Evolutionary conservation across 2,329 filamentous ascomycete species (phyloP), one percentile per base, ranked within the genome.

Genomic region (Aspergillus sp.): DNA sequence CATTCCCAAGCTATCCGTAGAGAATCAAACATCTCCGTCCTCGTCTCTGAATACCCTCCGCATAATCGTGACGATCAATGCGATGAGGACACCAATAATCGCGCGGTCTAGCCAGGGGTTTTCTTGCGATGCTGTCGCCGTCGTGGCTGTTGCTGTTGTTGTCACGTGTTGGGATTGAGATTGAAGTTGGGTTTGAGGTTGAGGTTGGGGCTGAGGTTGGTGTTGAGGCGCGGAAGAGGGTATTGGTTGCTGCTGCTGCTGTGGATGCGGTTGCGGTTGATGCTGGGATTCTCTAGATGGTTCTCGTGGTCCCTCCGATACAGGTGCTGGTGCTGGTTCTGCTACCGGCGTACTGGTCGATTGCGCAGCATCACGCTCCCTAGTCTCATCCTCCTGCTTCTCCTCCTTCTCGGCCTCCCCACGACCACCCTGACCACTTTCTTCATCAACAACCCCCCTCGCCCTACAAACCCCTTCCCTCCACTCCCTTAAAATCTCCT

Each of bases 41-140:
- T 64, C 60, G 4, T 56, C 47, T 13, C 54, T 53, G 12, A 56
- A 51, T 17, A 78, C 66, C 49, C 75, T 76, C 48, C 73, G 74
- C 20, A 80, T 53, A 3, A 95, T 72, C 74, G 95, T 80, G 19
- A 87, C 80, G 3, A 83, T 72, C 17, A 95, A 71, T 22, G 86
- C 74, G 12, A 88, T 76, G 0, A 88, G 73, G 15, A 95, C 69
- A 5, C 81, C 84, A 19, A 84, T 81, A 55, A 95, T 95, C 33
- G 84, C 79, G 53, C 87, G 81, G 66, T 95, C 90, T 15, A 95
- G 75, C 86, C 88, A 95, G 10, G 82, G 70, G 1, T 84, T 80
- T 13, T 87, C 78, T 12, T 30, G 25, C 10, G 7, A 9, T 30
- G 25, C 25, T 12, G 37, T 39, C 37, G n/a, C 19, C 3, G 37